Evolutionary conservation across 768 basidiomycete species (phyloP).

Genomic region (Russula brevipes): DNA sequence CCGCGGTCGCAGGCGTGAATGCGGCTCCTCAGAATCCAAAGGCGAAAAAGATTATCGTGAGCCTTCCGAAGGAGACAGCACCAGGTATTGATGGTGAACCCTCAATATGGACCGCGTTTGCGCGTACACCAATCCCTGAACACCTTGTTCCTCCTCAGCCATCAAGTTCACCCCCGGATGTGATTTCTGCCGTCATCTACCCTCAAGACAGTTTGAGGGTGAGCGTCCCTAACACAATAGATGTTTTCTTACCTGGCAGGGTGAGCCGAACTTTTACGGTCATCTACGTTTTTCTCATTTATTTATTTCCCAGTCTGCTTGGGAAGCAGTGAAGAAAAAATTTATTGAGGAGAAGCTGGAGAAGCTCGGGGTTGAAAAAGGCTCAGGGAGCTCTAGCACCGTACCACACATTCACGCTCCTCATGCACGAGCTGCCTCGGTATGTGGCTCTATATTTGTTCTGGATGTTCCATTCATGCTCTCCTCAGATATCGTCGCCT

Average conservation of each 20-base stretch:
- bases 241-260: slow-evolving; percentile 81
- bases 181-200: slow-evolving; percentile 47
- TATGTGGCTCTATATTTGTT: slow-evolving; percentile 39
- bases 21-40: slow-evolving; percentile 34
- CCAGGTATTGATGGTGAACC: slow-evolving; percentile 36
- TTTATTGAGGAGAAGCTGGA: slow-evolving; percentile 79
- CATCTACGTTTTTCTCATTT: slow-evolving; percentile 10
- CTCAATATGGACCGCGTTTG: slow-evolving; percentile 49
- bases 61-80: slow-evolving; percentile 65
- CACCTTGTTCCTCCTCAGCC: slow-evolving; percentile 34
- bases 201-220: slow-evolving; percentile 61
- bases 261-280: slow-evolving; percentile 36
- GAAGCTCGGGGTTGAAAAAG: slow-evolving; percentile 71
- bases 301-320: slow-evolving; percentile 47
- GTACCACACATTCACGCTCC: slow-evolving; percentile 63
- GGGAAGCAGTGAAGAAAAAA: slow-evolving; percentile 66
- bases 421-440: slow-evolving; percentile 80
- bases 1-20: slow-evolving; percentile 28
- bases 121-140: slow-evolving; percentile 49
- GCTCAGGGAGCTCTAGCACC: slow-evolving; percentile 44
- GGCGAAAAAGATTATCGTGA: slow-evolving; percentile 63
- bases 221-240: slow-evolving; percentile 59
- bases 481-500: slow-evolving; percentile 75
- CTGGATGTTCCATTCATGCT: slow-evolving; percentile 9
- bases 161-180: slow-evolving; percentile 31